Evolutionary conservation across 192 early-diverging fungal genomes (phyloP).

Genomic region (Spizellomyces punctatus): DNA sequence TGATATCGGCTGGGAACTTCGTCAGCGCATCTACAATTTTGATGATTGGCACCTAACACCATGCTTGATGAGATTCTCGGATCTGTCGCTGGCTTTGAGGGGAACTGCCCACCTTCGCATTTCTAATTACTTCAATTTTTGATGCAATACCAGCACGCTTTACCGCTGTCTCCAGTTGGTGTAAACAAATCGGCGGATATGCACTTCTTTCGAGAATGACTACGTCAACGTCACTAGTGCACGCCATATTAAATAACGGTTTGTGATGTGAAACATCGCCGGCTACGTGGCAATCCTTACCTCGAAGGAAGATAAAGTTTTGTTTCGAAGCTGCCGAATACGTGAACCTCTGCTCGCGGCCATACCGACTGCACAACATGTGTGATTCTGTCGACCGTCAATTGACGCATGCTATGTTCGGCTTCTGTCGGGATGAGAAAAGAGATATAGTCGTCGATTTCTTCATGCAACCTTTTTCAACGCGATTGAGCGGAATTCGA

Average conservation of each 20-base stretch:
- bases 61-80: too few relatives aligned
- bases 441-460: slow-evolving; percentile 74
- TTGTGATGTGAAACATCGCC: too few relatives aligned
- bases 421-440: slow-evolving; percentile 81
- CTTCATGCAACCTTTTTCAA: slow-evolving; percentile 51
- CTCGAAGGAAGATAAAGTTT: slow-evolving; percentile 80
- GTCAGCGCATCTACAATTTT: slow-evolving; percentile 83
- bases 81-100: not conserved
- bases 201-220: slow-evolving; percentile 31
- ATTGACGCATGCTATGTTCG: slow-evolving; percentile 76
- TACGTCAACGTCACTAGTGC: slow-evolving; percentile 66
- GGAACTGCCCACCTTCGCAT: slow-evolving; percentile 53
- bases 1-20: slow-evolving; percentile 77
- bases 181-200: slow-evolving; percentile 37
- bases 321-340: slow-evolving; percentile 92
- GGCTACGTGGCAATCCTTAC: slow-evolving; percentile 22
- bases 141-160: slow-evolving; percentile 43
- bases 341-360: slow-evolving; percentile 47
- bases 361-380: slow-evolving; percentile 48
- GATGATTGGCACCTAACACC: slow-evolving; percentile 81
- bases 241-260: too few relatives aligned
- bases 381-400: slow-evolving; percentile 68
- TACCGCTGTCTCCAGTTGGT: slow-evolving; percentile 52
- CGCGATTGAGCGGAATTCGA: not conserved
- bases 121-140: slow-evolving; percentile 60